Evolutionary conservation across 805 yeast genomes (phyloP), one percentile per base, ranked within the genome.

Genomic region (Ogataea siamensis): DNA sequence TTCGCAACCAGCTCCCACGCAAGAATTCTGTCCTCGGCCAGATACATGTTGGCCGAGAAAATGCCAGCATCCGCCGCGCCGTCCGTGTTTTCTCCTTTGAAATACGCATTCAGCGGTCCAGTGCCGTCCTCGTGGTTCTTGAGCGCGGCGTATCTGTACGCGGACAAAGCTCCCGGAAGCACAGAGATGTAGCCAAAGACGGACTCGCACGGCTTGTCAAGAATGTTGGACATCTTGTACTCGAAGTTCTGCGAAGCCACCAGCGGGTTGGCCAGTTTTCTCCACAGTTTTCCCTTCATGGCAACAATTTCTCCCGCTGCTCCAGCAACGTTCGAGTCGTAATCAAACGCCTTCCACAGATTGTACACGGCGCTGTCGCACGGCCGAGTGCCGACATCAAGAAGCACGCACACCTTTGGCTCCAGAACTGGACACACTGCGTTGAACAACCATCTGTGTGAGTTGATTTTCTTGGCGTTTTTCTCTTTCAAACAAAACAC

Each of bases 361-460:
- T 91, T 93, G 56, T 93, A 94, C 17, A 91, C 70, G 0, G 98
- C 91, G 37, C 83, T 80, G 32, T 76, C 74, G 47, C 87, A 88
- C n/a, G 98, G 95, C 53, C 83, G 79, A 0, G 99, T 93, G 46
- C 99, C 99, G n/a, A 93, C 99, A 69, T 93, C 99, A 34, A 93
- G 72, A 43, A 93, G 64, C 6, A 87, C 78, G 39, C 91, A 80
- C 11, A 91, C 95, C 51, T 87, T 89, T 10, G 99, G 99, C 52
- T 89, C 86, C 47, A 94, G 67, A 13, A 82, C 74, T 2, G 97
- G 97, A 61, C 97, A 88, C 46, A 93, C 78, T 1, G 95, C 97
- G 56, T 93, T 89, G 63, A 93, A 88, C 39, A 94, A 68, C 99
- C 99, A 93, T 62, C 98, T 79, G 61, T 93, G 99, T 2, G 98